Conservation (phyloP, 106 monocot species). For the Apostasia ramifera region DNA sequence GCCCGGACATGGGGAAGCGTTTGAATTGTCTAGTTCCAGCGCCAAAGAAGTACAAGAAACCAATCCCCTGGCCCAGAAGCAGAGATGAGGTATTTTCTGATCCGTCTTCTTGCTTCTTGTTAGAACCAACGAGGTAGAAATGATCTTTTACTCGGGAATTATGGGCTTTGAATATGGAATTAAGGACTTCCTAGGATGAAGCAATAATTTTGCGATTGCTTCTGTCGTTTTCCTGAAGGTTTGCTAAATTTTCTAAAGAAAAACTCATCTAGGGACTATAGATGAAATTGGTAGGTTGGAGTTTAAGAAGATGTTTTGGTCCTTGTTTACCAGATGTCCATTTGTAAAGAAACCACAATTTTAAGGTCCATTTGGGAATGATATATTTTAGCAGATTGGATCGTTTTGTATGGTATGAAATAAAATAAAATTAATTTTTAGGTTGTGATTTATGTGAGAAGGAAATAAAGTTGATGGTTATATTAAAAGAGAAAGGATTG, state of each 20-base stretch:
- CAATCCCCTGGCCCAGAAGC: constrained; percentile 88
- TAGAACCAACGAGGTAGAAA: not conserved
- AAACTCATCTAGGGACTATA: not conserved
- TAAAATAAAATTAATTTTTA: too few relatives aligned
- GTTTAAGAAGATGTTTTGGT: not conserved
- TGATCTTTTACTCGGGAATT: not conserved
- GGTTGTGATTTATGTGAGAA: too few relatives aligned
- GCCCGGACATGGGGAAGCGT: constrained; percentile 39
- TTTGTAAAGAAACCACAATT: not conserved
- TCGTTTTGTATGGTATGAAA: too few relatives aligned
- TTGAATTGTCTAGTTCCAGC: constrained; percentile 71
- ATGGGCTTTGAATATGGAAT: too few relatives aligned
- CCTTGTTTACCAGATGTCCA: not conserved
- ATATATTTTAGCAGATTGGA: too few relatives aligned
- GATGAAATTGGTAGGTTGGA: not conserved
- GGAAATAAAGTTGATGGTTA: too few relatives aligned
- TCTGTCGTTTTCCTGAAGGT: too few relatives aligned
- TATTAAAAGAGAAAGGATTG: too few relatives aligned
- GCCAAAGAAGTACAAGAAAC: constrained; percentile 70
- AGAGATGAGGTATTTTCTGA: constrained; percentile 62
- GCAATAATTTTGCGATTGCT: too few relatives aligned
- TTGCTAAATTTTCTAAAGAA: too few relatives aligned
- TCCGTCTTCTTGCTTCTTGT: not conserved
- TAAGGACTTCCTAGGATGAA: too few relatives aligned
- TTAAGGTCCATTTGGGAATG: too few relatives aligned